A percentile compares a stretch with the other conserved stretches of the same genome.
phyloP scores from a whole-genome alignment of 2,329 filamentous ascomycete species.

The Sarocladiaceae sp. region DNA sequence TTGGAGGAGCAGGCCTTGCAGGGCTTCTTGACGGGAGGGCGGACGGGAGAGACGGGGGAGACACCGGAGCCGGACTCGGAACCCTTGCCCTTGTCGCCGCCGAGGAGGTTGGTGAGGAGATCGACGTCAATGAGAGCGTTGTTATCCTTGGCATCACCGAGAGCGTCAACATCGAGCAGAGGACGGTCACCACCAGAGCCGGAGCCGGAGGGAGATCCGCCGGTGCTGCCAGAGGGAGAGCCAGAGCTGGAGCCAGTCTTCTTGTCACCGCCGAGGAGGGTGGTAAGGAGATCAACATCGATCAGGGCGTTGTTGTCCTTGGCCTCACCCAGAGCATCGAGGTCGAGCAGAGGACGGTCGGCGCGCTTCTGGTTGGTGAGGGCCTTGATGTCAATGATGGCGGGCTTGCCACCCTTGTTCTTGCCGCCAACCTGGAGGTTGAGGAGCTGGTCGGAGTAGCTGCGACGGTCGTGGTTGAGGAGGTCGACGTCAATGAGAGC shows the following conservation, averaged over 20 bases:
- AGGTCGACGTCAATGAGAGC: constrained; percentile 10
- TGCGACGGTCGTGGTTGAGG: constrained; percentile 7
- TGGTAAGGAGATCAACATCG: constrained; percentile 10
- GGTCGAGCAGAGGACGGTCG: background rate
- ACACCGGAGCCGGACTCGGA: background rate
- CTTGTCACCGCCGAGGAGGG: constrained; percentile 2
- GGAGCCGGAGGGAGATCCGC: background rate
- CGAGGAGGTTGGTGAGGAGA: constrained; percentile 3
- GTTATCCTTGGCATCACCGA: background rate
- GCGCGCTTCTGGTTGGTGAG: constrained; percentile 10
- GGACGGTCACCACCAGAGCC: constrained; percentile 1
- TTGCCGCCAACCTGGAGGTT: constrained; percentile 15
- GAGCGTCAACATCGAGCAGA: constrained; percentile 1
- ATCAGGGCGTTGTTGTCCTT: constrained; percentile 8
- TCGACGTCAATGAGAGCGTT: constrained; percentile 9
- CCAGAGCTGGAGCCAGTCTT: background rate
- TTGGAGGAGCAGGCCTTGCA: background rate
- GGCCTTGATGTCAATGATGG: constrained; percentile 13
- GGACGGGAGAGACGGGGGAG: background rate
- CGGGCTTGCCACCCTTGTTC: constrained; percentile 11
- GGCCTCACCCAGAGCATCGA: constrained; percentile 1
- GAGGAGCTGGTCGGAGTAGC: constrained; percentile 9
- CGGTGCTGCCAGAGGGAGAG: background rate
- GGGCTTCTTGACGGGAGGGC: background rate
- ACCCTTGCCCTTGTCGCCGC: background rate